These are phyloP conservation scores for Corchorus capsularis DNA, from an alignment of 345 rosid genomes.

Conservation along the genomic window DNA sequence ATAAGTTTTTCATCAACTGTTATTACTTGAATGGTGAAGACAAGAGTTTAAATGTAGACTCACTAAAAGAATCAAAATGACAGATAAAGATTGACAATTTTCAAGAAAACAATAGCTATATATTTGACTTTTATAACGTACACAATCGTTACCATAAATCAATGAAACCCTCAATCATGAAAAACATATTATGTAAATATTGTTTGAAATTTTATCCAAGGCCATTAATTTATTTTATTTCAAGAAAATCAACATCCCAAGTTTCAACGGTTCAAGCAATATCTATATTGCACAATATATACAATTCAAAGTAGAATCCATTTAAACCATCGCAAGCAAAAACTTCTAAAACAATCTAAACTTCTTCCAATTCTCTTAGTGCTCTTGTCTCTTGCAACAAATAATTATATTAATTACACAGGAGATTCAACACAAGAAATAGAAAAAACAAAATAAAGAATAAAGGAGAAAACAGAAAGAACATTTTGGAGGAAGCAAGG, in stretches of 20 bases:
- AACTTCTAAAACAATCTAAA: not conserved
- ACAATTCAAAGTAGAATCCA: not conserved
- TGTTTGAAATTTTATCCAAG: not conserved
- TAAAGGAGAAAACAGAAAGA: not conserved
- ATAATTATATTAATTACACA: not conserved
- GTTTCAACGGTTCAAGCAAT: not conserved
- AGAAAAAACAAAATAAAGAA: not conserved
- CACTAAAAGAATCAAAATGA: not conserved
- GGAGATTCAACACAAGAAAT: not conserved
- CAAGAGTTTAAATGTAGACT: not conserved
- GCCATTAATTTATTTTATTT: not conserved
- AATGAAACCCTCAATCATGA: not conserved
- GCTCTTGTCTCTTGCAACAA: not conserved
- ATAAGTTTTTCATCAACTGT: conserved; percentile 10
- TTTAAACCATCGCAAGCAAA: not conserved
- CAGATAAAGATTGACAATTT: not conserved
- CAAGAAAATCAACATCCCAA: not conserved
- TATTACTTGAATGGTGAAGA: not conserved
- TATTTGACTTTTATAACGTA: not conserved
- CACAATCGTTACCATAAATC: not conserved
- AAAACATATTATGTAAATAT: not conserved
- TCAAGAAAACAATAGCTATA: not conserved
- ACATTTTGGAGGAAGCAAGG: not conserved
- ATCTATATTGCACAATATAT: not conserved
- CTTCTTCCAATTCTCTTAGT: not conserved